Base-by-base conservation (phyloP, 2,329 filamentous ascomycete genomes). In the Hypoxylon sp. region DNA sequence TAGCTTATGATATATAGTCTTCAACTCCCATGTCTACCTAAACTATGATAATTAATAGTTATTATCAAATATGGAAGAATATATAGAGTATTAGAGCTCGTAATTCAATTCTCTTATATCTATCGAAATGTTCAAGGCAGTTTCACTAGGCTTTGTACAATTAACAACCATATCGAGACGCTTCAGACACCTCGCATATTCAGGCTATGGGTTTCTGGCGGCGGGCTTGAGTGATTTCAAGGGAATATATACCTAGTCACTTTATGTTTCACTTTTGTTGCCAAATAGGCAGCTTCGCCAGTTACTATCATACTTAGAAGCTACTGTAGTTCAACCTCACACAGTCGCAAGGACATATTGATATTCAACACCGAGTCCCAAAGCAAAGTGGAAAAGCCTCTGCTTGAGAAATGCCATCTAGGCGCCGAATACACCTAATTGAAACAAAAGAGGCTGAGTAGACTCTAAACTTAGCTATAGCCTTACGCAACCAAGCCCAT, bases 361-460 rank as follows among this genome's bases (percentile, higher is more conserved):
- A 17, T 24, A 3, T 46, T 11, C 29, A 13, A 11, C 22, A 6
- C n/a, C 29, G 6, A 37, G 11, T 5, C 13, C n/a, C 19, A 55
- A 4, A 24, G 6, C 29, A 33, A 55, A 29, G 35, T 56, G 19
- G 52, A 55, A 52, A 63, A 35, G 39, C 19, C 10, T 8, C 31
- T n/a, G 26, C 14, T 24, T 24, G 31, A 14, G 11, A 10, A 53
- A 35, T 22, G 14, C 19, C 57, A 31, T 19, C 19, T 47, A 42
- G n/a, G 10, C 46, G 19, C 29, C 22, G 22, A 42, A 22, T n/a
- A 33, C 22, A 64, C 11, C 24, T 22, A 55, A 11, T 31, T 24
- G 5, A 10, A 22, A 37, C 35, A 1, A 47, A 19, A 8, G 48
- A 51, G 54, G 59, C 65, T 60, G 50, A 64, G 60, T n/a, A n/a